phyloP scores from a whole-genome alignment of 306 rosid species.

The Quercus dentata region DNA sequence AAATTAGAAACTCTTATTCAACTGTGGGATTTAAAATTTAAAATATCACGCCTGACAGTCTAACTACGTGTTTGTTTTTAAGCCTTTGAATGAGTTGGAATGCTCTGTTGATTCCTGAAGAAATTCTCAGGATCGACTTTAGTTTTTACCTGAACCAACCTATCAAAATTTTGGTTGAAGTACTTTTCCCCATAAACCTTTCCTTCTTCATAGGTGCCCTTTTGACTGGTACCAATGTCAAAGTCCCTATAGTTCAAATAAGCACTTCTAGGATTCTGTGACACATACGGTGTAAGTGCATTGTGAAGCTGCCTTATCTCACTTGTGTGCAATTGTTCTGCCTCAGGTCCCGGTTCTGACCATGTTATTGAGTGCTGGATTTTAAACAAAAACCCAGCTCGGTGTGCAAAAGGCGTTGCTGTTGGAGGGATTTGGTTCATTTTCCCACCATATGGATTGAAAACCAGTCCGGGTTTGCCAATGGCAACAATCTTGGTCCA shows the following conservation, averaged over 20 bases:
- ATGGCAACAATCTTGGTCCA: constrained; percentile 23
- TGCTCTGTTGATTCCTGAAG: constrained; percentile 15
- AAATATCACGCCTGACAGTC: no score
- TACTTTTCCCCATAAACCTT: constrained; percentile 24
- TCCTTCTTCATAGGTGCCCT: constrained; percentile 11
- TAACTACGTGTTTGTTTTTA: no score
- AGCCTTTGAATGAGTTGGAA: no score
- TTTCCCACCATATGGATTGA: constrained; percentile 36
- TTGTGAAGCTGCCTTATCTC: constrained; percentile 14
- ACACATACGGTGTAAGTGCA: constrained; percentile 30
- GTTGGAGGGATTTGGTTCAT: constrained; percentile 24
- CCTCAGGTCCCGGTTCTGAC: neutral
- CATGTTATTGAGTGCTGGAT: constrained; percentile 27
- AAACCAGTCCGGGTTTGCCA: constrained; percentile 9
- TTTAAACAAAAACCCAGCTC: constrained; percentile 23
- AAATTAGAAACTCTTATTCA: no score
- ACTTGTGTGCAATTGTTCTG: neutral
- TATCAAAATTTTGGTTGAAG: constrained; percentile 24
- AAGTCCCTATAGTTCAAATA: constrained; percentile 32
- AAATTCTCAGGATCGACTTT: constrained; percentile 33
- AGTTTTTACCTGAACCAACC: constrained; percentile 26
- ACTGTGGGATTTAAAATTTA: no score
- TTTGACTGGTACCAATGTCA: constrained; percentile 11
- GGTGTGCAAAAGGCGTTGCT: constrained; percentile 29
- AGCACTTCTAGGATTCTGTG: constrained; percentile 32